phyloP scores from a whole-genome alignment of 2,329 filamentous ascomycete species.

The Cytospora chrysosperma region DNA sequence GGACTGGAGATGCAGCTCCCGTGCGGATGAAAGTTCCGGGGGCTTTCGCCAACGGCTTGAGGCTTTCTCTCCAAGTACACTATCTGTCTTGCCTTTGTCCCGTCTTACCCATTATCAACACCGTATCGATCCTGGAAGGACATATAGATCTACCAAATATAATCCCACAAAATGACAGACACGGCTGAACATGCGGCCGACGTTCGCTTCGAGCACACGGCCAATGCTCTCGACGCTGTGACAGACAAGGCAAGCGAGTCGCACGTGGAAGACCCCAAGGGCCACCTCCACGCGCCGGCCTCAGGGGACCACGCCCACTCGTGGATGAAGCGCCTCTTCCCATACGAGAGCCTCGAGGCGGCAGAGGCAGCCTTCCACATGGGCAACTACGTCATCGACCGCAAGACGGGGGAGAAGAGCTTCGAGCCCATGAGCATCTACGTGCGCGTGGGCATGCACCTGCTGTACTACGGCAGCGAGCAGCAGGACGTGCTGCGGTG shows the following conservation, averaged over 20 bases:
- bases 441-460: slow-evolving; percentile 42
- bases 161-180: neutral
- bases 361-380: slow-evolving; percentile 38
- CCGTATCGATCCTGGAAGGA: neutral
- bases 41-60: neutral
- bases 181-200: slow-evolving; percentile 8
- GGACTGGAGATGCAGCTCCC: neutral
- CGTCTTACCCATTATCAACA: neutral
- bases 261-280: slow-evolving; percentile 12
- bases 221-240: slow-evolving; percentile 1
- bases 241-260: slow-evolving; percentile 12
- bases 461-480: slow-evolving; percentile 41
- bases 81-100: neutral
- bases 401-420: slow-evolving; percentile 37
- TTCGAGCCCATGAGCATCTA: slow-evolving; percentile 44
- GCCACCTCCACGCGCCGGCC: slow-evolving; percentile 24
- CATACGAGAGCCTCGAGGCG: slow-evolving; percentile 30
- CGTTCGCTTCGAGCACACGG: slow-evolving; percentile 2
- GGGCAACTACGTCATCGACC: slow-evolving; percentile 44
- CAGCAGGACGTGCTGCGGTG: slow-evolving; percentile 39
- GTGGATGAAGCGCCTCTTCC: slow-evolving; percentile 26
- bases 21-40: neutral
- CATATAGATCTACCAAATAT: neutral
- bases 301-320: slow-evolving; percentile 23
- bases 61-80: neutral